A percentile compares a stretch with the other conserved stretches of the same genome.
phyloP scores from a whole-genome alignment of 306 rosid species.

The Inga laurina region DNA sequence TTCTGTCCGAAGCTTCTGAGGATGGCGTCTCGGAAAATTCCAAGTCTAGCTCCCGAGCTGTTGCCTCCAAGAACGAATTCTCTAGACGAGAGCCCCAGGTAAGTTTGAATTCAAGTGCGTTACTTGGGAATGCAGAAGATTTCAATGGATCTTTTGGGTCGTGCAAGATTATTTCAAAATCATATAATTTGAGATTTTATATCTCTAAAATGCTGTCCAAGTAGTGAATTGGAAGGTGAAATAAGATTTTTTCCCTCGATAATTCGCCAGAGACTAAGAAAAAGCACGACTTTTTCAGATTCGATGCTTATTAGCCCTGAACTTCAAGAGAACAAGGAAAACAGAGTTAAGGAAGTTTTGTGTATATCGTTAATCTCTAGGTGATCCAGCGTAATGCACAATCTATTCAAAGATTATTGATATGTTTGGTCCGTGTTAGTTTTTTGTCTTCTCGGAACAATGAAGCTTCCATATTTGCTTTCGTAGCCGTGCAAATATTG shows the following conservation, averaged over 20 bases:
- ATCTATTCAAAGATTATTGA: background rate
- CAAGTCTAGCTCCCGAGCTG: constrained; percentile 6
- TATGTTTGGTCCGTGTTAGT: background rate
- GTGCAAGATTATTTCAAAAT: background rate
- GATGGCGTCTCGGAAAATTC: constrained; percentile 35
- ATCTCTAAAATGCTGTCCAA: background rate
- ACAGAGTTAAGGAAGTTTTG: background rate
- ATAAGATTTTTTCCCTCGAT: background rate
- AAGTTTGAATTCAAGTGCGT: background rate
- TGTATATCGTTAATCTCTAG: background rate
- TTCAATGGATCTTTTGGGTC: background rate
- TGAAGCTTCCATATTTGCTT: background rate
- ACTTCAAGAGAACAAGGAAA: background rate
- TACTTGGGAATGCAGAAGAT: background rate
- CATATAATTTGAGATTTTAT: background rate
- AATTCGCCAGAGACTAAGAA: background rate
- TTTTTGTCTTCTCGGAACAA: background rate
- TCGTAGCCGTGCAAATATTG: background rate
- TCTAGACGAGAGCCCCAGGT: constrained; percentile 30
- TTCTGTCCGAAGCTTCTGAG: constrained; percentile 19
- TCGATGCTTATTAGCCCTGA: background rate
- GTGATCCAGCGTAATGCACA: background rate
- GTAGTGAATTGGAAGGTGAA: background rate
- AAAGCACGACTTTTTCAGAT: background rate
- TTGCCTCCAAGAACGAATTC: constrained; percentile 4